Percentiles rank a stretch among this genome's conserved stretches.
phyloP scores from a whole-genome alignment of 2,329 filamentous ascomycete species.

The Xylariaceae sp. region DNA sequence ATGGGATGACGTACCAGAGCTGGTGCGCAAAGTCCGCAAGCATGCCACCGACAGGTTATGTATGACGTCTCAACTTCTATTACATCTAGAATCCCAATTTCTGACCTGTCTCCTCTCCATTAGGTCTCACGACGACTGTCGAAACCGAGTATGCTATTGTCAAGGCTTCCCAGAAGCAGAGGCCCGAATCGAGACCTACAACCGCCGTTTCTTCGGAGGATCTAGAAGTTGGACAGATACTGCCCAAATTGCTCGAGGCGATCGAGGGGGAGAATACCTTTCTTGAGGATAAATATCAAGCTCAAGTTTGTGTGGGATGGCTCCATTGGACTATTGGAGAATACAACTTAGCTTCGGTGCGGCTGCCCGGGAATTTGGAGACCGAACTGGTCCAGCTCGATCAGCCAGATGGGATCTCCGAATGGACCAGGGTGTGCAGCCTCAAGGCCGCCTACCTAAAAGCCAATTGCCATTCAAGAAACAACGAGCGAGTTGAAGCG shows the following conservation, averaged over 20 bases:
- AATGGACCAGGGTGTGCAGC: conserved; percentile 83
- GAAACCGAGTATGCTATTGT: conserved; percentile 69
- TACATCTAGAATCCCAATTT: conserved; percentile 15
- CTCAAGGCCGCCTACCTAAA: conserved; percentile 79
- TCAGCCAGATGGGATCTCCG: conserved; percentile 56
- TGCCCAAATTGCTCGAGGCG: conserved; percentile 56
- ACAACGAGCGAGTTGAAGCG: conserved; percentile 58
- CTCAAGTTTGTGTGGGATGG: conserved; percentile 81
- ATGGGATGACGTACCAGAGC: conserved; percentile 85
- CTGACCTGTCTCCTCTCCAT: conserved; percentile 22
- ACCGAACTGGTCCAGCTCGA: conserved; percentile 56
- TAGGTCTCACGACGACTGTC: conserved; percentile 71
- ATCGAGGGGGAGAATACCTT: conserved; percentile 60
- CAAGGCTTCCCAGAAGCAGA: conserved; percentile 52
- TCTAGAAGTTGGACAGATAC: conserved; percentile 48
- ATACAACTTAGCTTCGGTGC: conserved; percentile 61
- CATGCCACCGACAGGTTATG: conserved; percentile 85
- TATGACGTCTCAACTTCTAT: conserved; percentile 50
- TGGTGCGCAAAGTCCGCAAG: conserved; percentile 91
- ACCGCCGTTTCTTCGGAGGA: conserved; percentile 47
- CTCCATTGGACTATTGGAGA: conserved; percentile 78
- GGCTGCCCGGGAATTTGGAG: conserved; percentile 66
- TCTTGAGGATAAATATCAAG: conserved; percentile 71
- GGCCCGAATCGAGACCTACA: conserved; percentile 42
- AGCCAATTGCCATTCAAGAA: conserved; percentile 62